Evolutionary conservation across 2,329 filamentous ascomycete genomes (phyloP), one percentile per base, ranked within the genome.

Genomic region (Neofusicoccum sp.): DNA sequence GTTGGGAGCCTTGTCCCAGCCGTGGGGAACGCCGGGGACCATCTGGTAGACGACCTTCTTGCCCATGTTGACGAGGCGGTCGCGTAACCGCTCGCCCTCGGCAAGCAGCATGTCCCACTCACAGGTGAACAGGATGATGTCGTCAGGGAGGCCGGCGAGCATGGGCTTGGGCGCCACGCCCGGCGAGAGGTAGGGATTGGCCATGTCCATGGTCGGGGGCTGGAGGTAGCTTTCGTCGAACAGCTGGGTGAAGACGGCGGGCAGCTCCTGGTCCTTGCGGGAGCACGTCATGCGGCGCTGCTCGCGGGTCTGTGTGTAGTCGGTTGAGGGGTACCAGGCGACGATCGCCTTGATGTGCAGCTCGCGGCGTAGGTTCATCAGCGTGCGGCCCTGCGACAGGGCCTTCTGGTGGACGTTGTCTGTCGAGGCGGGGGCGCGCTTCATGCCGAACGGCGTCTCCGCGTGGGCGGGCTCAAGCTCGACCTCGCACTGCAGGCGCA

Each of bases 81-180:
- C 79, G 9, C 84, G 81, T 64, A 92, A 87, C 4, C 79, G 77
- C 62, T 87, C 76, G 5, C 83, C 85, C 69, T 88, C 85, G 12
- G 80, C 79, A n/a, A 86, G 76, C 12, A 88, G 74, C 85, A 87
- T 87, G 68, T 88, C 85, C 82, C 83, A 87, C 69, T 88, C 85
- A 69, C 85, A 87, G 44, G 84, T 82, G 68, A 83, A 85, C 65
- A 87, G 72, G 61, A 86, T 84, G 48, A 87, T 81, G 61, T 86
- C 81, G n/a, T 82, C 75, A 0, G 85, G 85, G 1, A 88, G 70
- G 1, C 77, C 78, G 30, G 71, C 67, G n/a, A 88, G 77, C 67
- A 84, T 79, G 30, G 78, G 71, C 20, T 80, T 77, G 0, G 82
- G 76, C 1, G 85, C 85, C 8, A 83, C 79, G 33, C 82, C 82